A percentile compares a stretch with the other conserved stretches of the same genome.
Evolutionary conservation across 768 basidiomycete genomes (phyloP).

Genomic region (Pleurotus citrinopileatus): DNA sequence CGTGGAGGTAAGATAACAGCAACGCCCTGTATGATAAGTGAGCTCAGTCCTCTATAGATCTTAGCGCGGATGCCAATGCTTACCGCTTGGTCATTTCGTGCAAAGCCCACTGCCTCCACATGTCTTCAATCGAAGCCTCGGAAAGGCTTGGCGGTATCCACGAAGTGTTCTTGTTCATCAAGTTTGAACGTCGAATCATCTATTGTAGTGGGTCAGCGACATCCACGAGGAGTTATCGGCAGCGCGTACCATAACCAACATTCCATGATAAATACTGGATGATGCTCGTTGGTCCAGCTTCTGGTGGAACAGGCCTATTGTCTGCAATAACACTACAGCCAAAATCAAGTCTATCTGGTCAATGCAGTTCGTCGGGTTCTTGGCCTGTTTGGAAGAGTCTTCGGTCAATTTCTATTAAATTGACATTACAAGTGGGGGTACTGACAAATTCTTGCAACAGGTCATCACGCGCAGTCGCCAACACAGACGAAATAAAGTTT

Average conservation of each 20-base stretch:
- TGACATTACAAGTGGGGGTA: constrained; percentile 8
- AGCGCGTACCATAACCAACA: constrained; percentile 54
- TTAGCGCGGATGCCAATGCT: constrained; percentile 14
- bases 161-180: constrained; percentile 38
- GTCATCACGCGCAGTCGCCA: constrained; percentile 41
- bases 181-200: constrained; percentile 46
- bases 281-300: constrained; percentile 42
- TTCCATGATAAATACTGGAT: constrained; percentile 55
- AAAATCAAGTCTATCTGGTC: constrained; percentile 43
- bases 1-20: constrained; percentile 52
- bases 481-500: constrained; percentile 44
- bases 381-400: constrained; percentile 28
- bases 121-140: constrained; percentile 33
- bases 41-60: constrained; percentile 1
- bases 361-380: constrained; percentile 27
- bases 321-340: constrained; percentile 51
- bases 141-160: constrained; percentile 44
- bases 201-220: constrained; percentile 15
- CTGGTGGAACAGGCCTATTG: constrained; percentile 55
- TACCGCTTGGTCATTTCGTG: constrained; percentile 60
- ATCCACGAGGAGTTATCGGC: not conserved
- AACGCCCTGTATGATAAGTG: constrained; percentile 32
- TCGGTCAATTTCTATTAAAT: not conserved
- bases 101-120: constrained; percentile 56
- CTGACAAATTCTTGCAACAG: constrained; percentile 58